A percentile compares a stretch with the other conserved stretches of the same genome.
Evolutionary conservation across 305 asterid genomes (phyloP).

Genomic region (Solanum hybrid): DNA sequence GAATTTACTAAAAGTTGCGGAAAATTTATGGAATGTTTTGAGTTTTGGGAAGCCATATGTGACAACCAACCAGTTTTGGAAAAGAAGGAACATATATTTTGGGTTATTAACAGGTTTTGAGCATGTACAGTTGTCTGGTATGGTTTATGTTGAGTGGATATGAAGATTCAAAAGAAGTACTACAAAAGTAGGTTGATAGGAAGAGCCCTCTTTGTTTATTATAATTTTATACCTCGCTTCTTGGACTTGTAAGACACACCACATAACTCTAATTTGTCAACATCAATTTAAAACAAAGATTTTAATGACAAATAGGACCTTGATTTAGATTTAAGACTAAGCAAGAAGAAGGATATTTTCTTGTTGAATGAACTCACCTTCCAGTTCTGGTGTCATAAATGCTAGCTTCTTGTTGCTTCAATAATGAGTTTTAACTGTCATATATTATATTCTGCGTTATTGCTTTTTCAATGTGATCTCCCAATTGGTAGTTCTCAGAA

Average conservation of each 20-base stretch:
- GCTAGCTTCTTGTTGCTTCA: neutral
- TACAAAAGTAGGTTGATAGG: neutral
- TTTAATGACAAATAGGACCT: neutral
- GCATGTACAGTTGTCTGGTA: neutral
- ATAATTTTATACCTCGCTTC: neutral
- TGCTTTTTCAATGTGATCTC: neutral
- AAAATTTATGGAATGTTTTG: neutral
- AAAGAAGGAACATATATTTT: neutral
- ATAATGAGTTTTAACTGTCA: neutral
- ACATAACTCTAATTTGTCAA: neutral
- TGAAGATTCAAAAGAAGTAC: neutral
- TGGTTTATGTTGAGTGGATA: neutral
- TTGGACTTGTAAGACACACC: neutral
- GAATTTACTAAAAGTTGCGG: neutral
- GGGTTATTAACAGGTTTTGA: neutral
- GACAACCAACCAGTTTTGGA: neutral
- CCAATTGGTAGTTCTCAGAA: neutral
- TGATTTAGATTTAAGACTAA: neutral
- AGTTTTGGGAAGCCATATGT: neutral
- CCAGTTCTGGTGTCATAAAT: neutral
- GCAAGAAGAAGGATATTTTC: neutral
- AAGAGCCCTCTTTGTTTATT: neutral
- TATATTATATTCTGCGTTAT: neutral
- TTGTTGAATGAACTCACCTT: neutral
- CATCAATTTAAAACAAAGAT: neutral